phyloP scores from a whole-genome alignment of 2,329 filamentous ascomycete species.

The Niveomyces coronatus region DNA sequence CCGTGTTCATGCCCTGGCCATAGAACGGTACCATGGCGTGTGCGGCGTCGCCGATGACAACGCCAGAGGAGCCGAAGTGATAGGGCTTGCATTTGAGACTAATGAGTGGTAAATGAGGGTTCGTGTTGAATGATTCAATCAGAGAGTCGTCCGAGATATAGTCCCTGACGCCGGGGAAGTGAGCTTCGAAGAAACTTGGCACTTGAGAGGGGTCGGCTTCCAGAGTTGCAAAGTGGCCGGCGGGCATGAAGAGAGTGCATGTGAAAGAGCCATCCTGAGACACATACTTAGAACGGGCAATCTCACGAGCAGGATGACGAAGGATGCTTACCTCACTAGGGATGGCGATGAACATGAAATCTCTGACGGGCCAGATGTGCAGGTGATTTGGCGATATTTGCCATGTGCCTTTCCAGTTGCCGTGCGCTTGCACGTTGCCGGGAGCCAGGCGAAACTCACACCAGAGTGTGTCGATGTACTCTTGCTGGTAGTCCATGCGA shows the following conservation, averaged over 20 bases:
- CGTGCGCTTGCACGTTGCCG: slow-evolving; percentile 17
- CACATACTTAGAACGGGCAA: not conserved
- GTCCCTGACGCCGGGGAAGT: slow-evolving; percentile 79
- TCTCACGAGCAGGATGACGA: not conserved
- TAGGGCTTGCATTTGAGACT: slow-evolving; percentile 88
- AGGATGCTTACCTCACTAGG: slow-evolving; percentile 57
- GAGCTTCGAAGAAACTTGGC: slow-evolving; percentile 62
- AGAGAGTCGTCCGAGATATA: slow-evolving; percentile 60
- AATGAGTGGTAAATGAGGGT: slow-evolving; percentile 87
- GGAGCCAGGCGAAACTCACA: slow-evolving; percentile 83
- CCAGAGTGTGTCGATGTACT: slow-evolving; percentile 95
- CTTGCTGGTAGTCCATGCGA: slow-evolving; percentile 82
- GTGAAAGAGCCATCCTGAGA: slow-evolving; percentile 85
- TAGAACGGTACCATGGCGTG: slow-evolving; percentile 99
- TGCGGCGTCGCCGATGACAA: slow-evolving; percentile 86
- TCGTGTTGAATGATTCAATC: slow-evolving; percentile 61
- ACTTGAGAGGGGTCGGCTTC: slow-evolving; percentile 51
- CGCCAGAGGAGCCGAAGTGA: slow-evolving; percentile 64
- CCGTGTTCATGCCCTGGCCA: slow-evolving; percentile 95
- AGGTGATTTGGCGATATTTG: slow-evolving; percentile 84
- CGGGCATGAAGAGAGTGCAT: slow-evolving; percentile 83
- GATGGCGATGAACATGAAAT: slow-evolving; percentile 98
- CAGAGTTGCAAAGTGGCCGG: slow-evolving; percentile 55
- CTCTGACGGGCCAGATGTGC: slow-evolving; percentile 91
- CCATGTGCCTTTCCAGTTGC: slow-evolving; percentile 46